Evolutionary conservation across 1,284 basidiomycete genomes (phyloP), one percentile per base, ranked within the genome.

Genomic region (Cystobasidiaceae sp.): DNA sequence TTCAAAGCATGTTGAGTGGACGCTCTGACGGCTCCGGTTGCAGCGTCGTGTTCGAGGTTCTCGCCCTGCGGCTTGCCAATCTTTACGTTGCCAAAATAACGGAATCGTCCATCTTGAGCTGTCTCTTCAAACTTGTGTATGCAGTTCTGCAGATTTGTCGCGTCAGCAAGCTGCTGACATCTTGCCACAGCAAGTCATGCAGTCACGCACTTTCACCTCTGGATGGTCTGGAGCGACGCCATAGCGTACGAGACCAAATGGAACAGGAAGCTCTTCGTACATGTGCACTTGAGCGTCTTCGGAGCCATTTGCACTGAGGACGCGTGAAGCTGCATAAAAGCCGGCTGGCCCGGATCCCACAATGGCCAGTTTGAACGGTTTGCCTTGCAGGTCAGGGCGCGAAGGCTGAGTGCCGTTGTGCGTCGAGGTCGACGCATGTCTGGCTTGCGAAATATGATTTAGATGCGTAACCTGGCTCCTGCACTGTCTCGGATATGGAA

Each of bases 141-240:
- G 77, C 93, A 97, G 76, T 99, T 99, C 93, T 97, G 71, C 30
- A 43, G 21, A 37, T 27, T 52, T 34, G 17, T 34, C n/a, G n/a
- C 11, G 6, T 43, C 52, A 49, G 17, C 64, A 21, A 23, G 15
- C 43, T 21, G 27, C 30, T 8, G 30, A 9, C 2, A 45, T 28
- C 28, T 19, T 5, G 34, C 34, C 41, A 13, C 9, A 9, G 25
- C 15, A 21, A 32, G 9, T 3, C n/a, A 45, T 37, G 8, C 37
- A 13, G 27, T 9, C 21, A 77, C 82, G 58, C 73, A 87, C 92
- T 83, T 97, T 98, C 74, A 98, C 94, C 80, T 98, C 94, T 0
- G 94, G 93, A 77, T 99, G 96, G 79, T 98, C 96, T 41, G 96
- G 94, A 8, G 96, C 96, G 6, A 99, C 96, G 0, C 96, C 94